These are phyloP conservation scores for Pythium folliculosum DNA, from an alignment of 352 stramenopile genomes.

Conservation along the genomic window DNA sequence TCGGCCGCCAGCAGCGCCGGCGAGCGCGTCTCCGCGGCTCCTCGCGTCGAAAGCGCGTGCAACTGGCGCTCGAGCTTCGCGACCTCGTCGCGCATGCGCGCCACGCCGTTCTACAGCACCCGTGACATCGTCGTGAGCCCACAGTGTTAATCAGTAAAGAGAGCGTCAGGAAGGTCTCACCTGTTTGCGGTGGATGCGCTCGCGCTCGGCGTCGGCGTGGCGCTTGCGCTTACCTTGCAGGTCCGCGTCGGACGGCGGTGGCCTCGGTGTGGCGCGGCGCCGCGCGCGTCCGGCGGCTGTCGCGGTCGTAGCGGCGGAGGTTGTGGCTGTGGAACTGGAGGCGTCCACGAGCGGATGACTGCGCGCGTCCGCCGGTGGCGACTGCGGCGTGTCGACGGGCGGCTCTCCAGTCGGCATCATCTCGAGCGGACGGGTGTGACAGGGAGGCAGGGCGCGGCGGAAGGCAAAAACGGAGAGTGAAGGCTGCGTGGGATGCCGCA, in stretches of 20 bases:
- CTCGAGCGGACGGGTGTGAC: too few species aligned
- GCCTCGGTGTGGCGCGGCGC: constrained; percentile 9
- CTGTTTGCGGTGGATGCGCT: constrained; percentile 34
- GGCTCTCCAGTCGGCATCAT: constrained; percentile 23
- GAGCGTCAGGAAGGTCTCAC: constrained; percentile 3
- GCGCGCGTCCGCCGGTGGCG: constrained; percentile 10
- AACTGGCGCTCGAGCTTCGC: constrained; percentile 28
- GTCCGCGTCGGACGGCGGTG: constrained; percentile 4
- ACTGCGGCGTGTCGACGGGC: constrained; percentile 1
- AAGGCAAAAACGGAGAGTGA: too few species aligned
- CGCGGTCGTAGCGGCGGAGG: neutral
- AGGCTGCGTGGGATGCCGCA: neutral
- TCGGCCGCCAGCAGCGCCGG: neutral
- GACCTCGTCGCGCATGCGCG: constrained; percentile 32
- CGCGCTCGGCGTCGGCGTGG: constrained; percentile 31
- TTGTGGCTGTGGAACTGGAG: neutral
- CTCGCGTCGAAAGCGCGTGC: constrained; percentile 7
- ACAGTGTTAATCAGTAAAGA: neutral
- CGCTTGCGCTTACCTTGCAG: constrained; percentile 31
- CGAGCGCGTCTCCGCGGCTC: too few species aligned
- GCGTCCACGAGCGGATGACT: constrained; percentile 1
- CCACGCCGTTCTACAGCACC: constrained; percentile 17
- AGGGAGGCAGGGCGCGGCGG: too few species aligned
- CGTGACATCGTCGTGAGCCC: neutral
- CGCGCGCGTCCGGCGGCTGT: neutral